Base-by-base conservation (phyloP, 2,329 filamentous ascomycete genomes). In the Phyllachora maydis region DNA sequence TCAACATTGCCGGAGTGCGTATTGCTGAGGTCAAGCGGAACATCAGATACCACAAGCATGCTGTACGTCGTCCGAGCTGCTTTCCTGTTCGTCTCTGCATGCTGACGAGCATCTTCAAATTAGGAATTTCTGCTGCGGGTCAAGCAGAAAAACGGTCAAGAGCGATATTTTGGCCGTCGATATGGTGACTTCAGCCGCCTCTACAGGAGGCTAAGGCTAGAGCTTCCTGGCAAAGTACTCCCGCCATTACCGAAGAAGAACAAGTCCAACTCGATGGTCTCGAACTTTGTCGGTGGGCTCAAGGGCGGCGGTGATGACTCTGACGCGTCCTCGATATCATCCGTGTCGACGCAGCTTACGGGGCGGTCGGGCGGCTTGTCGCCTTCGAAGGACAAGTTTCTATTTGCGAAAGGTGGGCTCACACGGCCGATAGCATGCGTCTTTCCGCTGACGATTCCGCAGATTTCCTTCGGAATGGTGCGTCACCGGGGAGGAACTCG, bases 221-320 rank as follows among this genome's bases (percentile, higher is more conserved):
- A 98, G 47, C 58, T 95, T 25, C 88, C 88, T 0, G 88, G 88
- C 11, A 91, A 90, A 39, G 65, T 92, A 5, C 57, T 98, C 3
- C 78, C 83, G 8, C 67, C 81, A 1, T 52, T 95, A 23, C 88
- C 88, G 1, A 73, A 73, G 42, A 95, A 95, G 62, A 93, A 93
- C 47, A 91, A 85, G 47, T 65, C 71, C 11, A 71, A 72, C 32
- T 72, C 70, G 2, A 70, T 72, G 3, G 55, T 75, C 5, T 58
- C 65, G 1, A 56, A 54, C 14, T 42, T 75, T 12, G 47, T 72
- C 8, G 47, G 53, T 14, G 44, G 50, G 8, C 40, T 66, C 30
- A 54, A 50, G 19, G 63, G 60, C 12, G 61, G 58, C 16, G n/a
- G n/a, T n/a, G 65, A 69, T 32, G 75, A 81, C 30, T 77, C 78